phyloP scores from a whole-genome alignment of 176 grass and related monocot species.

The Aechmea fasciata region DNA sequence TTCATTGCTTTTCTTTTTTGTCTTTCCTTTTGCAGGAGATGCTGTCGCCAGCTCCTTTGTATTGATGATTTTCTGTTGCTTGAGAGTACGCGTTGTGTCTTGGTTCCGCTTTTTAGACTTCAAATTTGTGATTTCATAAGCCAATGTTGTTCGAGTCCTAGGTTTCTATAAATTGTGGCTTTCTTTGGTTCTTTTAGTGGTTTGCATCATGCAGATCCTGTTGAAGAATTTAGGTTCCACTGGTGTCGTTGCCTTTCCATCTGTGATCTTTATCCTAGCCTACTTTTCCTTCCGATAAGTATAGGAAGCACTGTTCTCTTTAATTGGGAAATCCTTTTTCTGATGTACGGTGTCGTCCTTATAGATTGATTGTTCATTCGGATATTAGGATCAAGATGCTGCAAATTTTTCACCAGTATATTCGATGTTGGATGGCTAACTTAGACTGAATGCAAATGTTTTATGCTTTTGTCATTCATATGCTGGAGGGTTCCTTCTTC shows the following conservation, averaged over 20 bases:
- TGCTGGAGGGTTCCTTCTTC: not conserved
- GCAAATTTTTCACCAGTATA: not conserved
- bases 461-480: not conserved
- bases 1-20: constrained; percentile 19
- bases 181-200: not conserved
- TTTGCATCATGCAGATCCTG: not conserved
- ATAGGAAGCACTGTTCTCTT: not conserved
- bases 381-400: not conserved
- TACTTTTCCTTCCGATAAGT: not conserved
- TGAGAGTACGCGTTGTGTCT: not conserved
- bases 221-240: not conserved
- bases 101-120: not conserved
- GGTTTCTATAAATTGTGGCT: not conserved
- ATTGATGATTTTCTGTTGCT: constrained; percentile 10
- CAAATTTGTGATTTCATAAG: not conserved
- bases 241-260: not conserved
- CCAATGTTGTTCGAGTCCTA: not conserved
- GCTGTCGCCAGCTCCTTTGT: constrained; percentile 11
- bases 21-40: constrained; percentile 32
- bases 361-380: not conserved
- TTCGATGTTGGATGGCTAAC: not conserved
- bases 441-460: not conserved
- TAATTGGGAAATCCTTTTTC: not conserved
- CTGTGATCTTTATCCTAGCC: not conserved
- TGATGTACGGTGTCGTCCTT: not conserved